Evolutionary conservation across 1,284 basidiomycete genomes (phyloP).

Genomic region (Erythrobasidium hasegawianum): DNA sequence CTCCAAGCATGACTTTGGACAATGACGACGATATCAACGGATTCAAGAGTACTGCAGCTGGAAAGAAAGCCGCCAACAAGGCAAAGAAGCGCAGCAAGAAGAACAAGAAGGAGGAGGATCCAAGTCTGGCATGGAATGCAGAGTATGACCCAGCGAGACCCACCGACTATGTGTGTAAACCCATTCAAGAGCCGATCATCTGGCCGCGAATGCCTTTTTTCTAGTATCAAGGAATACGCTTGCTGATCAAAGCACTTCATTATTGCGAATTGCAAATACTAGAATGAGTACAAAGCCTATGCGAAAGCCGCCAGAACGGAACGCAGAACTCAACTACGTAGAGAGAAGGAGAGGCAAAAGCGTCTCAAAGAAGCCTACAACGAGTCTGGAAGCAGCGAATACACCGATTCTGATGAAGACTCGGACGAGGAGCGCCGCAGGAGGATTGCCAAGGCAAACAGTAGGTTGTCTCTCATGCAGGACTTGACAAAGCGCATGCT

Average conservation of each 20-base stretch:
- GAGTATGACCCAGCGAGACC: conserved; percentile 73
- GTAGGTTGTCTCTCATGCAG: not conserved
- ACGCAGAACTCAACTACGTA: conserved; percentile 4
- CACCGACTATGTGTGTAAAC: conserved; percentile 61
- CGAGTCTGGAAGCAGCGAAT: conserved; percentile 22
- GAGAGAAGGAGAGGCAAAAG: conserved; percentile 21
- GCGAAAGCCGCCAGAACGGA: conserved; percentile 18
- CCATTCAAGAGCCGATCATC: not conserved
- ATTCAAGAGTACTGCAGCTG: conserved; percentile 51
- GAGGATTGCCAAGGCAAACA: conserved; percentile 26
- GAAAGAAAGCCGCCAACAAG: conserved; percentile 49
- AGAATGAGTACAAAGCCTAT: conserved; percentile 24
- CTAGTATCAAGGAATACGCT: not conserved
- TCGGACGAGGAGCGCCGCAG: conserved; percentile 26
- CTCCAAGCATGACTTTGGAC: conserved; percentile 42
- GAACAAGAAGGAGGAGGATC: conserved; percentile 38
- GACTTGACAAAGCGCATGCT: not conserved
- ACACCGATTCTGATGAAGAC: conserved; percentile 22
- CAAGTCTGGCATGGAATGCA: conserved; percentile 52
- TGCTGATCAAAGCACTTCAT: not conserved
- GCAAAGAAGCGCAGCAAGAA: conserved; percentile 37
- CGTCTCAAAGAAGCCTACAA: conserved; percentile 5
- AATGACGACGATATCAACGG: conserved; percentile 77
- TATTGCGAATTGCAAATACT: not conserved
- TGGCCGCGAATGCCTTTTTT: not conserved